phyloP scores from a whole-genome alignment of 345 rosid genomes.

The Moricandia arvensis region DNA sequence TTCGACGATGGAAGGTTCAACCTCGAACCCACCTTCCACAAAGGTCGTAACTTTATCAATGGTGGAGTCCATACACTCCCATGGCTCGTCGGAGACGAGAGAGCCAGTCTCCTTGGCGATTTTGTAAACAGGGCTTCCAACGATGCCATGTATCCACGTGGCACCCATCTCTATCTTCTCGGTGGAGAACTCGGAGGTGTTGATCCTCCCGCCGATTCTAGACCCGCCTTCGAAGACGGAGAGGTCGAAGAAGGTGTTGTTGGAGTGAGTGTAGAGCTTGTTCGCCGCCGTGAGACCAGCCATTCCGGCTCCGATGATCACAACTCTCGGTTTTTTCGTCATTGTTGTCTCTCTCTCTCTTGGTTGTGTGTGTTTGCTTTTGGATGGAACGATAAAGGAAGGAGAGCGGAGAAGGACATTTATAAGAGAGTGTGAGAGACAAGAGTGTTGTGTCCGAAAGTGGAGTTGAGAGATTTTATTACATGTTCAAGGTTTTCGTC shows the following conservation, averaged over 20 bases:
- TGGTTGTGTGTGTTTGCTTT: constrained; percentile 20
- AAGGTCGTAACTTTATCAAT: constrained; percentile 49
- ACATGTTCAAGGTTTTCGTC: too few relatives aligned
- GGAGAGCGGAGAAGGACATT: too few relatives aligned
- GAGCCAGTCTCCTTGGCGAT: constrained; percentile 69
- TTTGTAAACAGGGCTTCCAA: constrained; percentile 77
- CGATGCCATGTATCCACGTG: constrained; percentile 98
- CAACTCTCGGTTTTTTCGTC: constrained; percentile 88
- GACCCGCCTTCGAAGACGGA: constrained; percentile 83
- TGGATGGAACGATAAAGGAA: not conserved
- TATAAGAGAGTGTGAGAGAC: too few relatives aligned
- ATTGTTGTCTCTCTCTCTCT: constrained; percentile 7
- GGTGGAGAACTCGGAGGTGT: constrained; percentile 79
- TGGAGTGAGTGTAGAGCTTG: constrained; percentile 63
- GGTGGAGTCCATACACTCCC: constrained; percentile 95
- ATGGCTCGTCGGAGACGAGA: constrained; percentile 69
- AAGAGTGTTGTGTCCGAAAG: too few relatives aligned
- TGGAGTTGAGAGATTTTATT: too few relatives aligned
- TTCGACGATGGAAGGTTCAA: constrained; percentile 49
- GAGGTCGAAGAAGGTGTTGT: constrained; percentile 65
- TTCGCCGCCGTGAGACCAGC: constrained; percentile 94
- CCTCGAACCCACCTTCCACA: constrained; percentile 78
- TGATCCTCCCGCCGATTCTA: constrained; percentile 92
- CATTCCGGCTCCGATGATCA: constrained; percentile 97
- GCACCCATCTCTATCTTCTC: constrained; percentile 99